Evolutionary conservation across 495 filamentous ascomycete species (phyloP).

Genomic region (Annulohypoxylon maeteangense): DNA sequence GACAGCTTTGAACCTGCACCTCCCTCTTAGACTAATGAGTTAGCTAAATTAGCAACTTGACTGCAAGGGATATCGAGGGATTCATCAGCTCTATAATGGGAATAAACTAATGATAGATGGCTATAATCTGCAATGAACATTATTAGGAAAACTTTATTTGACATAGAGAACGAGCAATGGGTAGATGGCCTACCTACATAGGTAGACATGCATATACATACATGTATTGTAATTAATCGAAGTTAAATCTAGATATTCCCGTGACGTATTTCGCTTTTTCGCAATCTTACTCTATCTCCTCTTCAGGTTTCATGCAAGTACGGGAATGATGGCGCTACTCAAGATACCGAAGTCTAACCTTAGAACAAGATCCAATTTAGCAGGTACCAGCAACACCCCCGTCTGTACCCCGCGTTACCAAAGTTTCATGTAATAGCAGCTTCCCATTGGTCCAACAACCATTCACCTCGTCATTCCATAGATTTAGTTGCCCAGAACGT

Average conservation of each 20-base stretch:
- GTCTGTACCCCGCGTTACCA: slow-evolving; percentile 37
- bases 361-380: neutral
- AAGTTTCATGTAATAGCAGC: neutral
- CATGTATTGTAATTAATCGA: slow-evolving; percentile 22
- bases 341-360: neutral
- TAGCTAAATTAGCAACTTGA: neutral
- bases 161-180: slow-evolving; percentile 20
- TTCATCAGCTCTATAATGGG: neutral
- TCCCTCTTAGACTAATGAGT: slow-evolving; percentile 5
- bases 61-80: neutral
- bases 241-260: slow-evolving; percentile 31
- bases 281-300: neutral
- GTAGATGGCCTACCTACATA: neutral
- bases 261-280: neutral
- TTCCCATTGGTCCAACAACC: slow-evolving; percentile 27
- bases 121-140: neutral
- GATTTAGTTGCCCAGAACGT: slow-evolving; percentile 4
- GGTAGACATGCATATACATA: neutral
- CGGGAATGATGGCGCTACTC: neutral
- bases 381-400: slow-evolving; percentile 19
- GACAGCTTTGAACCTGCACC: slow-evolving; percentile 33
- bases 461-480: slow-evolving; percentile 32
- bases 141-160: too few relatives aligned
- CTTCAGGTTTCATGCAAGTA: neutral
- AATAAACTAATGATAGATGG: neutral